A percentile compares a stretch with the other conserved stretches of the same genome.
phyloP scores from a whole-genome alignment of 1,139 yeast genomes.

The Debaryomyces robertsiae region DNA sequence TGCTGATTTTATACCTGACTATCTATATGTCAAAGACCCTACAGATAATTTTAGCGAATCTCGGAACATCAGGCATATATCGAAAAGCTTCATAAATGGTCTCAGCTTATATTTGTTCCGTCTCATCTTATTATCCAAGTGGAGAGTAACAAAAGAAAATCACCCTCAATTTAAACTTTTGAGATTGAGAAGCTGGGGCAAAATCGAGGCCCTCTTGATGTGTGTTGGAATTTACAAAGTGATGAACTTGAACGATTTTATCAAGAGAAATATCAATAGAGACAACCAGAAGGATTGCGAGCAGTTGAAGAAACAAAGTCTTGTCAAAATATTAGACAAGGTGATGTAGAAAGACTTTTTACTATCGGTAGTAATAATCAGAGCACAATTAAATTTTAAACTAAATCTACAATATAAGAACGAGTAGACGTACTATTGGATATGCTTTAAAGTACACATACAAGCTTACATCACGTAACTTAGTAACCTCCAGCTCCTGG shows the following conservation, averaged over 20 bases:
- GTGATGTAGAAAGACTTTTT: conserved; percentile 27
- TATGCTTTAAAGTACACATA: no score
- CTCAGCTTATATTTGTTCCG: conserved; percentile 39
- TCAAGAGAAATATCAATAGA: conserved; percentile 18
- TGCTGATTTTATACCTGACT: conserved; percentile 28
- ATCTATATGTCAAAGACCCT: conserved; percentile 21
- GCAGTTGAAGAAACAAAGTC: conserved; percentile 22
- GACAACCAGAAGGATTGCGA: conserved; percentile 15
- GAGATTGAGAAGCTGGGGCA: conserved; percentile 33
- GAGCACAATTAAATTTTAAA: no score
- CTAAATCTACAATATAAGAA: conserved; percentile 2
- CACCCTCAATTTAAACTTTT: conserved; percentile 37
- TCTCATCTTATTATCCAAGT: conserved; percentile 41
- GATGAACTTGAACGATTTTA: conserved; percentile 42
- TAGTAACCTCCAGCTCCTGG: conserved; percentile 61
- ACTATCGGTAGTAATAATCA: no score
- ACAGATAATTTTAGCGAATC: conserved; percentile 17
- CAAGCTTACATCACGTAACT: neutral
- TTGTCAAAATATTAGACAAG: conserved; percentile 24
- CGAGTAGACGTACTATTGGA: neutral
- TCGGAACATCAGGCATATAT: conserved; percentile 28
- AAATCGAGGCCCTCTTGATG: conserved; percentile 39
- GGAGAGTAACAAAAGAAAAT: conserved; percentile 45
- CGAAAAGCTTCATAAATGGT: conserved; percentile 31
- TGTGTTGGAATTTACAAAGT: conserved; percentile 42